Evolutionary conservation across 2,329 filamentous ascomycete genomes (phyloP), one percentile per base, ranked within the genome.

Genomic region (Scytalidium sp.): DNA sequence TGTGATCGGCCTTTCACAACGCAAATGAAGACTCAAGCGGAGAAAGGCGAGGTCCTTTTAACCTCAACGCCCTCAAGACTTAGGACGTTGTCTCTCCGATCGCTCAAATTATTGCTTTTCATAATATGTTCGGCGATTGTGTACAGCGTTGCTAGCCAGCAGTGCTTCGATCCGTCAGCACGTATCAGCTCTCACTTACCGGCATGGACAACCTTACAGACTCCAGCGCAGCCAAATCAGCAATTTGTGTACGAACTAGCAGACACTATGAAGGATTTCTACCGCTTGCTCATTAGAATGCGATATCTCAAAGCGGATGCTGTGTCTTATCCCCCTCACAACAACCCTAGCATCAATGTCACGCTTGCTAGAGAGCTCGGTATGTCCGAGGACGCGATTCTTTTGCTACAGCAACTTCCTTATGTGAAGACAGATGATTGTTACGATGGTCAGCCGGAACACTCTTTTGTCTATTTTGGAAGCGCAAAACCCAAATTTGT

Each of bases 371-470:
- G n/a, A 7, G 25, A 52, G 19, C 27, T 58, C 2, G 41, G 36
- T 17, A 50, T 47, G 19, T 51, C 51, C 19, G 10, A 41, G 3
- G 27, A 32, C 19, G 53, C 47, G 9, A 50, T 54, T 20, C 20
- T 51, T 19, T 32, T 56, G 10, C 45, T 58, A 50, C 45, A 58
- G 19, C 27, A 46, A 39, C 41, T 58, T n/a, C 53, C 56, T 3
- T 58, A 58, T 49, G 15, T 58, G 19, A 45, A 43, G 13, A 13
- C 5, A 15, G 20, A 51, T 20, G 27, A 44, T 10, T 13, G 8
- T 7, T 8, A 8, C 8, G 7, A 29, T 13, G 13, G 13, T 13
- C 13, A 13, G 25, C 8, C 13, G 8, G 13, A 29, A 8, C 8
- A 29, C 13, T 29, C 25, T 13, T 29, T 13, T 7, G 13, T 29